phyloP scores from a whole-genome alignment of 768 basidiomycete species.

The Pisolithus albus region DNA sequence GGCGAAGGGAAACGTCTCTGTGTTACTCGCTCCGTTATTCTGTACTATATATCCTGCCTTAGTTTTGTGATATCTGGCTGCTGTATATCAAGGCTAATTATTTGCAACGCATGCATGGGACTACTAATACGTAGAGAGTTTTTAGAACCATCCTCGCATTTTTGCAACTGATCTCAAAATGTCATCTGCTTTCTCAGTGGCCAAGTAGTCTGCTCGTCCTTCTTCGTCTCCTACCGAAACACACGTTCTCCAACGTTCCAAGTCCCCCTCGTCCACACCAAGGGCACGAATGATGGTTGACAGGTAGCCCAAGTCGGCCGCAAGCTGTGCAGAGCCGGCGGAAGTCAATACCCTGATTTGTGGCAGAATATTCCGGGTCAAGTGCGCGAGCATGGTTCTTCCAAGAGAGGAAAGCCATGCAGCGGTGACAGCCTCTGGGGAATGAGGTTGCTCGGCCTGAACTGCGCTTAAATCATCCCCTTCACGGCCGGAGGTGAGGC shows the following conservation, averaged over 20 bases:
- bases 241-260: slow-evolving; percentile 74
- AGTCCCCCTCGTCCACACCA: slow-evolving; percentile 76
- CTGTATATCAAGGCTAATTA: slow-evolving; percentile 11
- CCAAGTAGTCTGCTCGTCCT: slow-evolving; percentile 16
- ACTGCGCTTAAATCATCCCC: slow-evolving; percentile 1
- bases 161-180: slow-evolving; percentile 18
- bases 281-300: slow-evolving; percentile 86
- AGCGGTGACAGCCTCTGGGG: slow-evolving; percentile 77
- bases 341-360: slow-evolving; percentile 54
- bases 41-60: slow-evolving; percentile 27
- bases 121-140: not conserved
- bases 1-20: not conserved
- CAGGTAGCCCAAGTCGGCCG: slow-evolving; percentile 83
- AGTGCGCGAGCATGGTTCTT: slow-evolving; percentile 64
- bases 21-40: slow-evolving; percentile 3
- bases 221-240: slow-evolving; percentile 53
- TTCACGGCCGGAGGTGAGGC: slow-evolving; percentile 19
- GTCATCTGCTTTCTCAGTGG: slow-evolving; percentile 15
- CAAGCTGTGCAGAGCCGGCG: slow-evolving; percentile 75
- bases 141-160: slow-evolving; percentile 28
- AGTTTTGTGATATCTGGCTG: slow-evolving; percentile 8
- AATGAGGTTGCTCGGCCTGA: slow-evolving; percentile 30
- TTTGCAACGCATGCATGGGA: not conserved
- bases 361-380: slow-evolving; percentile 68
- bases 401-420: slow-evolving; percentile 93